These are phyloP conservation scores for Penicillium macrosclerotiorum DNA, from an alignment of 495 filamentous ascomycete species.

Conservation along the genomic window DNA sequence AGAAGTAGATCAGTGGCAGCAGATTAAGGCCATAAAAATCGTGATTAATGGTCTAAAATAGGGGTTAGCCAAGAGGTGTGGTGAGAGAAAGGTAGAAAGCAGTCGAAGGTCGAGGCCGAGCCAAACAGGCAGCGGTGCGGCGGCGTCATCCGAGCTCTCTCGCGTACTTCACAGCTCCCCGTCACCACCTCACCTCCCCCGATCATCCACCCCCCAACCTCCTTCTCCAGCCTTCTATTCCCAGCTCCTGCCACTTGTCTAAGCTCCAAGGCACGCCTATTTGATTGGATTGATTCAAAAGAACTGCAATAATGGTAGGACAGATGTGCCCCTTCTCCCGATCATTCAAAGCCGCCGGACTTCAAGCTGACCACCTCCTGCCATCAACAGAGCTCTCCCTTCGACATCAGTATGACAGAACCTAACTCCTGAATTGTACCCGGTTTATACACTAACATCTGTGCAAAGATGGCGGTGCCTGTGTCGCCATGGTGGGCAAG, in stretches of 20 bases:
- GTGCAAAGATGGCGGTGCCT: slow-evolving; percentile 82
- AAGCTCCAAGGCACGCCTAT: slow-evolving; percentile 13
- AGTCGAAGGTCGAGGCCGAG: slow-evolving; percentile 26
- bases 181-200: slow-evolving; percentile 30
- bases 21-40: too few relatives aligned
- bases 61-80: slow-evolving; percentile 7
- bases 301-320: slow-evolving; percentile 29
- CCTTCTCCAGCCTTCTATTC: slow-evolving; percentile 12
- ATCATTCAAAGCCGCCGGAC: slow-evolving; percentile 10
- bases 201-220: slow-evolving; percentile 21
- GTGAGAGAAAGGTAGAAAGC: slow-evolving; percentile 21
- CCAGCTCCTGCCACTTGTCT: background rate
- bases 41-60: background rate
- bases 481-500: slow-evolving; percentile 98
- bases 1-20: too few relatives aligned
- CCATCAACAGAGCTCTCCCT: slow-evolving; percentile 64
- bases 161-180: slow-evolving; percentile 33
- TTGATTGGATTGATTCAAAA: slow-evolving; percentile 18
- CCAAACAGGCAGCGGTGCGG: slow-evolving; percentile 43
- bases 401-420: slow-evolving; percentile 75
- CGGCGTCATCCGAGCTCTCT: slow-evolving; percentile 46
- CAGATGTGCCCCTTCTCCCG: slow-evolving; percentile 18
- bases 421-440: slow-evolving; percentile 5
- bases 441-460: slow-evolving; percentile 27
- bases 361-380: slow-evolving; percentile 34